These are phyloP conservation scores for Clausena lansium DNA, from an alignment of 345 rosid species.

Conservation along the genomic window DNA sequence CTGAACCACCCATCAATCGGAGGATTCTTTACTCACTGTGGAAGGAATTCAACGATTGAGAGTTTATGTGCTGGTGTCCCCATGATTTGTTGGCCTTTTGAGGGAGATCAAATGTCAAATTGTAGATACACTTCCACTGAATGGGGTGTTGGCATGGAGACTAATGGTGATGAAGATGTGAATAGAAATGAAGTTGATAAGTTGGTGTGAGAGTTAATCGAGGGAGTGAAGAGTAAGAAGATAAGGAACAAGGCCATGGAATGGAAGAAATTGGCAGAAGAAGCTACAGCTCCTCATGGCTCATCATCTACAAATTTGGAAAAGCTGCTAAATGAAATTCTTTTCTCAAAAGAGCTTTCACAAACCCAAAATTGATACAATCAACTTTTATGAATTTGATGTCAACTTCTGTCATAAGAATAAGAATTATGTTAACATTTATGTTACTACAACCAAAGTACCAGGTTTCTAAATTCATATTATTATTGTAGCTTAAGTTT, in stretches of 20 bases:
- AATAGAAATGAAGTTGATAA: background rate
- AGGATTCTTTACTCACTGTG: slow-evolving; percentile 9
- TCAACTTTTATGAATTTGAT: background rate
- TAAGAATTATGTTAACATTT: too few relatives aligned
- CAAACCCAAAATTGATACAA: background rate
- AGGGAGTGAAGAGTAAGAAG: background rate
- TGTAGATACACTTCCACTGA: background rate
- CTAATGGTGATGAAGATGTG: background rate
- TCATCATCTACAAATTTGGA: background rate
- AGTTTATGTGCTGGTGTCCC: background rate
- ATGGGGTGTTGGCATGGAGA: background rate
- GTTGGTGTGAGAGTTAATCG: background rate
- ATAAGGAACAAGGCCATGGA: background rate
- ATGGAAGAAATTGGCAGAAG: background rate
- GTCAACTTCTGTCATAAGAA: too few relatives aligned
- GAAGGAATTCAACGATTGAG: slow-evolving; percentile 16
- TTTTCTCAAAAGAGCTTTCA: background rate
- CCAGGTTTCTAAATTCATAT: too few relatives aligned
- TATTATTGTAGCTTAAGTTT: too few relatives aligned
- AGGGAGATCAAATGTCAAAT: background rate
- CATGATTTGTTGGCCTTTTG: background rate
- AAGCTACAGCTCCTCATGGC: background rate
- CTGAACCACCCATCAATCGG: slow-evolving; percentile 16
- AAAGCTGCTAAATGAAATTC: background rate
- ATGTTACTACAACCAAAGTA: too few relatives aligned